Evolutionary conservation across 495 filamentous ascomycete genomes (phyloP), one percentile per base, ranked within the genome.

Genomic region (Neurospora sp.): DNA sequence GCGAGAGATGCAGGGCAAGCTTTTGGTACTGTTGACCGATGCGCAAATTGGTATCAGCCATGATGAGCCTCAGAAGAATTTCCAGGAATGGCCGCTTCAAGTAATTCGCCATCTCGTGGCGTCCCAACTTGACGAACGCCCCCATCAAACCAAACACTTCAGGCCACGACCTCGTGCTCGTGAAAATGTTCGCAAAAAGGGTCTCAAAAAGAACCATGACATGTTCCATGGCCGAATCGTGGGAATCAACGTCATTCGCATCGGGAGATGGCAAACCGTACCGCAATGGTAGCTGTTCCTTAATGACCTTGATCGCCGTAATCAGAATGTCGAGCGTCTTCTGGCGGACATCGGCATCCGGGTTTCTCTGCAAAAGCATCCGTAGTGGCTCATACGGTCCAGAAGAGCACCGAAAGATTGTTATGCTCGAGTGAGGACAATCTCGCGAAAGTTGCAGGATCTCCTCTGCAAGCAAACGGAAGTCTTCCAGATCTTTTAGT

Each of bases 121-220:
- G 77, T 1, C 91, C 90, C 69, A 90, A 78, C 39, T 81, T 84
- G 31, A 88, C 88, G 74, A 94, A 88, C 18, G 84, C 81, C 38
- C 85, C 76, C 74, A 94, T 83, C 40, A 92, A 85, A 37, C 88
- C 89, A 76, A 96, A 96, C 62, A 92, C 94, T 77, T 97, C 93
- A 48, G 89, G 88, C 93, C 93, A 97, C 10, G 89, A 86, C 39
- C 91, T 89, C 27, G 87, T 78, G 35, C 85, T 83, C 3, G 81
- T 79, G 72, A 92, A 89, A 39, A 87, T 85, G 48, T 81, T 81
- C 4, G 79, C 79, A 73, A 91, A 88, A 72, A 96, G 78, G 37
- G 81, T 77, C 39, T 86, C 83, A 71, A 94, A 84, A 7, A 87
- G 78, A 46, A 79, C 78, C 9, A 81, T 73, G 81, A 84, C 74